Evolutionary conservation across 805 yeast species (phyloP), one percentile per base, ranked within the genome.

Genomic region (Candida khao-thaluensis): DNA sequence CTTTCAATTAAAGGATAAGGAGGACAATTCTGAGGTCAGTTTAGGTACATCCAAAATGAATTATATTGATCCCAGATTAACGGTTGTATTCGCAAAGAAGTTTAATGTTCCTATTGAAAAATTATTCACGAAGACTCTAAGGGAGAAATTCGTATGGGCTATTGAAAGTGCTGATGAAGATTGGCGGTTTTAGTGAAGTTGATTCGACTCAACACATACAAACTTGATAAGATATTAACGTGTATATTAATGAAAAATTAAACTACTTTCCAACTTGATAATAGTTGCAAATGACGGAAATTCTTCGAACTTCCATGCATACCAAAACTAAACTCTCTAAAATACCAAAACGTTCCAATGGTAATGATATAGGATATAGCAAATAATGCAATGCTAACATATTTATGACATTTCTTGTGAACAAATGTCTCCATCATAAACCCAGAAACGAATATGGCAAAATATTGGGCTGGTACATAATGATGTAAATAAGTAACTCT

Each of bases 131-230:
- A 90, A 89, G 65, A 86, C 98, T 0, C 68, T 91, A 39, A 70
- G 97, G 45, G 96, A 90, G 30, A 91, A 91, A 66, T 91, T 91
- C 66, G 81, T 78, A 33, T 91, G 98, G 98, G 98, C 98, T 21
- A 83, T 91, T 38, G 95, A 90, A 60, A 81, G 90, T 38, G 89
- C 81, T 3, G 97, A 85, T 57, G 88, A 78, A 49, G 66, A 86
- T 52, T 90, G 98, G 98, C 73, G 77, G 49, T 90, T 90, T 56
- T 90, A 62, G 51, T 17, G 6, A 11, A 20, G 23, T 20, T 7
- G 23, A 9, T 9, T 20, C 6, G 9, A 20, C 8, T 9, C 23
- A 20, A n/a, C n/a, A n/a, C n/a, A n/a, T n/a, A n/a, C n/a, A n/a
- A n/a, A n/a, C n/a, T n/a, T n/a, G n/a, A n/a, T n/a, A n/a, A n/a